phyloP scores from a whole-genome alignment of 768 basidiomycete species.

The Rhizopogon vinicolor region DNA sequence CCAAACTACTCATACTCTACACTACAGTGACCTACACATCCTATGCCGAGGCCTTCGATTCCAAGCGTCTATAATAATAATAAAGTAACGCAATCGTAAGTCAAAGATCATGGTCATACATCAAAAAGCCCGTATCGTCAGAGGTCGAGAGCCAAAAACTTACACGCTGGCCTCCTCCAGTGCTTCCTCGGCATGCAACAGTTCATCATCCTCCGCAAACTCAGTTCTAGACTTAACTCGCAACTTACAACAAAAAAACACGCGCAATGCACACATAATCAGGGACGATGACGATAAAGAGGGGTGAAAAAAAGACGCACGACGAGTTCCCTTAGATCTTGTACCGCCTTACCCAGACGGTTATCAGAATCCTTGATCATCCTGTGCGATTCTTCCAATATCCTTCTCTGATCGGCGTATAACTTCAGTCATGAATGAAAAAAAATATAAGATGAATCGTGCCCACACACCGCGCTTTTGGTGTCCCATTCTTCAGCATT shows the following conservation, averaged over 20 bases:
- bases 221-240: constrained; percentile 21
- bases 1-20: constrained; percentile 5
- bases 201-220: constrained; percentile 32
- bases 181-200: constrained; percentile 54
- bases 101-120: constrained; percentile 10
- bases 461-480: constrained; percentile 60
- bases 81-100: neutral
- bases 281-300: constrained; percentile 8
- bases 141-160: constrained; percentile 6
- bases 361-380: constrained; percentile 70
- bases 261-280: constrained; percentile 4
- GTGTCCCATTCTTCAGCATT: constrained; percentile 72
- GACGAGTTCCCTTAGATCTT: constrained; percentile 60
- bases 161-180: constrained; percentile 50
- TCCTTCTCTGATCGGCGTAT: constrained; percentile 41
- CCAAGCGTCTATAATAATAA: neutral
- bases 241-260: constrained; percentile 15
- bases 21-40: neutral
- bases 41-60: neutral
- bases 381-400: constrained; percentile 74
- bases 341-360: constrained; percentile 57
- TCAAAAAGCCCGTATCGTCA: neutral
- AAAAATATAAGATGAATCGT: neutral
- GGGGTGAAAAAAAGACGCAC: constrained; percentile 43
- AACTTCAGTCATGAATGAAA: constrained; percentile 1